A percentile compares a stretch with the other conserved stretches of the same genome.
phyloP scores from a whole-genome alignment of 768 basidiomycete species.

The Mycena alexandri region DNA sequence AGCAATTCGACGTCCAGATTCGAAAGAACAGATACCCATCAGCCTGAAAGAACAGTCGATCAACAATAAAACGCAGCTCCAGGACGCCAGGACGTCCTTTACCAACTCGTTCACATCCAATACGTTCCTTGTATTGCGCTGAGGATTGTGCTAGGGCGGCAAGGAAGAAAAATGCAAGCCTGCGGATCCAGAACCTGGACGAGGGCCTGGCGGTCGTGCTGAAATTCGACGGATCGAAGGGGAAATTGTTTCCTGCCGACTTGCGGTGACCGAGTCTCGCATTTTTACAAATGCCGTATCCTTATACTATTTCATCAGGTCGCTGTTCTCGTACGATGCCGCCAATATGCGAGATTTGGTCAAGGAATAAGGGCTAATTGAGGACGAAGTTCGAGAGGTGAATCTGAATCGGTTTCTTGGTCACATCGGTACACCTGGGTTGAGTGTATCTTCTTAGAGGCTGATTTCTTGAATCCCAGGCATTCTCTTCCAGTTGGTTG shows the following conservation, averaged over 20 bases:
- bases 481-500: slow-evolving; percentile 33
- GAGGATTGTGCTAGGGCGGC: slow-evolving; percentile 54
- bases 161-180: slow-evolving; percentile 59
- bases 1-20: slow-evolving; percentile 64
- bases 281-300: too few relatives aligned
- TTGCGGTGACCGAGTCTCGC: too few relatives aligned
- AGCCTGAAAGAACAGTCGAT: slow-evolving; percentile 58
- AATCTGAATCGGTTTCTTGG: slow-evolving; percentile 70
- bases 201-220: slow-evolving; percentile 62
- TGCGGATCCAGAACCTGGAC: slow-evolving; percentile 55
- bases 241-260: slow-evolving; percentile 44
- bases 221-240: slow-evolving; percentile 57
- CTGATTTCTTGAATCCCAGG: slow-evolving; percentile 33
- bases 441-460: background rate
- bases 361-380: slow-evolving; percentile 60
- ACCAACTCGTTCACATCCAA: slow-evolving; percentile 60
- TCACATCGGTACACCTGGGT: slow-evolving; percentile 60
- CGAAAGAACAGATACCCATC: slow-evolving; percentile 60
- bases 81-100: slow-evolving; percentile 58
- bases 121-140: background rate
- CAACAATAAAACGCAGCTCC: slow-evolving; percentile 58
- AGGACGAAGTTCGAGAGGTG: slow-evolving; percentile 54
- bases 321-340: slow-evolving; percentile 68
- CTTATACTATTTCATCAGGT: too few relatives aligned
- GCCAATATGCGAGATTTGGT: slow-evolving; percentile 57